These are phyloP conservation scores for Kluyveromyces dobzhanskii DNA, from an alignment of 805 yeast genomes.

Conservation along the genomic window DNA sequence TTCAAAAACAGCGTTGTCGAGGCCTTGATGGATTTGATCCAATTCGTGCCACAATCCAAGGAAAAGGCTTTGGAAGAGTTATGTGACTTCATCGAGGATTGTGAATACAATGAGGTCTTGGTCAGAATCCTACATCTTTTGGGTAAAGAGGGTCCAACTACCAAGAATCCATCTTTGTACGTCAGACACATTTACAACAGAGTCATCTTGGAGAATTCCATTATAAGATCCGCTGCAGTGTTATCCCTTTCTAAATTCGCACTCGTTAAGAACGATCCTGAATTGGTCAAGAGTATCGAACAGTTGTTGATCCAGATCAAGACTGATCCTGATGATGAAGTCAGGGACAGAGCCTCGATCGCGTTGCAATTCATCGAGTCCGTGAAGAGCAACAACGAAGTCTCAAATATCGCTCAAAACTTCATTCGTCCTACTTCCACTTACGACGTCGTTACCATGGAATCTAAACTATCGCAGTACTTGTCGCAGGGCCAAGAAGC, in stretches of 20 bases:
- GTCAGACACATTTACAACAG: conserved; percentile 96
- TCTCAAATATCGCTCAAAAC: conserved; percentile 30
- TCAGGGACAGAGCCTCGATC: conserved; percentile 92
- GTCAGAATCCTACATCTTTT: conserved; percentile 87
- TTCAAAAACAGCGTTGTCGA: conserved; percentile 86
- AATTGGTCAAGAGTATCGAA: conserved; percentile 58
- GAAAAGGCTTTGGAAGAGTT: conserved; percentile 77
- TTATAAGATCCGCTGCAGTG: conserved; percentile 93
- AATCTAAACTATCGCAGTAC: conserved; percentile 65
- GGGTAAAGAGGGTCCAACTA: conserved; percentile 90
- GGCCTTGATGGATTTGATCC: conserved; percentile 85
- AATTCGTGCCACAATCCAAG: conserved; percentile 75
- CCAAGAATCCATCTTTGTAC: conserved; percentile 78
- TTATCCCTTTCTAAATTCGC: conserved; percentile 89
- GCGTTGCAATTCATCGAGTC: conserved; percentile 59
- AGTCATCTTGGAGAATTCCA: conserved; percentile 90
- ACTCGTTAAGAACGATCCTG: conserved; percentile 56
- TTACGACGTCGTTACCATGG: conserved; percentile 71
- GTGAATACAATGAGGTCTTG: conserved; percentile 89
- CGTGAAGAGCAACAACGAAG: conserved; percentile 29
- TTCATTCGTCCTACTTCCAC: conserved; percentile 60
- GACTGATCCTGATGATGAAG: conserved; percentile 90
- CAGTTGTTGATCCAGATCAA: conserved; percentile 76
- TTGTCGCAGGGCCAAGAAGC: conserved; percentile 36
- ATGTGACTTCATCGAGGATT: conserved; percentile 97